phyloP scores from a whole-genome alignment of 2,329 filamentous ascomycete species.

The Neofusicoccum sp. region DNA sequence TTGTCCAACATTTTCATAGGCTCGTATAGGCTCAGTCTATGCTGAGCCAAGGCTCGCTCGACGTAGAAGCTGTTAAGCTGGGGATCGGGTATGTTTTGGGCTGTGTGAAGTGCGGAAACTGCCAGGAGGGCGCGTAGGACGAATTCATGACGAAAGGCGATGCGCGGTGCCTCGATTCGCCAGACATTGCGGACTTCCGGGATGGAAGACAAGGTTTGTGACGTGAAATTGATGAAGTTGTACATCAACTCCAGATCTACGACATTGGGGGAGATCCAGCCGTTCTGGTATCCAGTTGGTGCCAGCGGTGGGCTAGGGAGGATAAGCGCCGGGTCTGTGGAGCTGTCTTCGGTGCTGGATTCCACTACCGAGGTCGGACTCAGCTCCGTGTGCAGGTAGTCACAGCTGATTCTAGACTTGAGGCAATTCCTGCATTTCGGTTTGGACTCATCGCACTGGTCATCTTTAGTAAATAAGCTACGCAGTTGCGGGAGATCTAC shows the following conservation, averaged over 20 bases:
- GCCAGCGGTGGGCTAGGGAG: slow-evolving; percentile 22
- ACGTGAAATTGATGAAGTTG: slow-evolving; percentile 33
- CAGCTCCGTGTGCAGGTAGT: slow-evolving; percentile 20
- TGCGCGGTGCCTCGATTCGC: slow-evolving; percentile 27
- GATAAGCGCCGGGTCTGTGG: slow-evolving; percentile 7
- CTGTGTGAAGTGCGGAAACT: slow-evolving; percentile 45
- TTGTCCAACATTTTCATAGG: slow-evolving; percentile 3
- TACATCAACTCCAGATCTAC: slow-evolving; percentile 31
- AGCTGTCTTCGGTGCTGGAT: too few relatives aligned
- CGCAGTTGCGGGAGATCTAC: too few relatives aligned
- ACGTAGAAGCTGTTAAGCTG: not conserved
- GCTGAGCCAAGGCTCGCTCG: not conserved
- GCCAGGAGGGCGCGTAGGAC: slow-evolving; percentile 45
- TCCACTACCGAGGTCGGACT: not conserved
- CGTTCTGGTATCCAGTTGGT: slow-evolving; percentile 13
- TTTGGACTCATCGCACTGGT: slow-evolving; percentile 32
- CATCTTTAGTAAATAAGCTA: too few relatives aligned
- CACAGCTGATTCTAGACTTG: slow-evolving; percentile 29
- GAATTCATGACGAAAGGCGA: slow-evolving; percentile 43
- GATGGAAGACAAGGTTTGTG: slow-evolving; percentile 24
- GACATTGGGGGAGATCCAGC: not conserved
- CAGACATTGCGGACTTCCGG: slow-evolving; percentile 24
- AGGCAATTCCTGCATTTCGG: slow-evolving; percentile 32
- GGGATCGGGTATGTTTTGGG: slow-evolving; percentile 27
- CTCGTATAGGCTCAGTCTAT: not conserved